These are phyloP conservation scores for Ceratobasidium sp. DNA, from an alignment of 1,284 basidiomycete species.

Conservation along the genomic window DNA sequence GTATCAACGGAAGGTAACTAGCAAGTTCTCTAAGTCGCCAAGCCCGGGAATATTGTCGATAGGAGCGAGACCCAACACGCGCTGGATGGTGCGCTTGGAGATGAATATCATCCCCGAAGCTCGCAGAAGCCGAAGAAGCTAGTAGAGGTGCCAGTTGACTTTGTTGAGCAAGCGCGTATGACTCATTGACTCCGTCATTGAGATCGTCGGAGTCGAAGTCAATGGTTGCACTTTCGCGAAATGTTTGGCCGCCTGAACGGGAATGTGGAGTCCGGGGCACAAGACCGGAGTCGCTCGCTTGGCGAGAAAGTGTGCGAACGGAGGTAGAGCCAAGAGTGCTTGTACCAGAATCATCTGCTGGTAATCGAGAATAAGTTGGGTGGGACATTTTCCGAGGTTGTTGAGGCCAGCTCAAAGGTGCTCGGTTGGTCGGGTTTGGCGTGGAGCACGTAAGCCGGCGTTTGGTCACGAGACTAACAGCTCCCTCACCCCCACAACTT, in stretches of 20 bases:
- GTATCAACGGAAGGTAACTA: conserved; percentile 55
- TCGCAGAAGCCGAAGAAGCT: conserved; percentile 38
- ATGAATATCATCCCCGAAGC: conserved; percentile 40
- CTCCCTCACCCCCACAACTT: no score
- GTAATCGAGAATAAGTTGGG: conserved; percentile 36
- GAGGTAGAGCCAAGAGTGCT: conserved; percentile 10
- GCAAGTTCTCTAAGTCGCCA: neutral
- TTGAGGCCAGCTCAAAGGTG: conserved; percentile 36
- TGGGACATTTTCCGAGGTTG: conserved; percentile 27
- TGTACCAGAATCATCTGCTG: neutral
- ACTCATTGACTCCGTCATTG: neutral
- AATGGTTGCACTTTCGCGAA: conserved; percentile 23
- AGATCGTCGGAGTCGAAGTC: conserved; percentile 16
- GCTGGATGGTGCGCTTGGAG: conserved; percentile 7
- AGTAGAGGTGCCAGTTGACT: conserved; percentile 41
- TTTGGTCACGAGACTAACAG: no score
- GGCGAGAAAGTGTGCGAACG: conserved; percentile 13
- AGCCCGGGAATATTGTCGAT: neutral
- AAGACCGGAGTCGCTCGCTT: conserved; percentile 31
- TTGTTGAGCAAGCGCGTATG: conserved; percentile 29
- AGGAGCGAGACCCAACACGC: conserved; percentile 8
- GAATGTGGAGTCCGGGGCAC: conserved; percentile 41
- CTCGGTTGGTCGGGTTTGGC: no score
- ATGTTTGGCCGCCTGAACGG: conserved; percentile 37
- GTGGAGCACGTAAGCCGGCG: no score